Conservation (phyloP, 495 filamentous ascomycete species). For the Podospora pseudoanserina region DNA sequence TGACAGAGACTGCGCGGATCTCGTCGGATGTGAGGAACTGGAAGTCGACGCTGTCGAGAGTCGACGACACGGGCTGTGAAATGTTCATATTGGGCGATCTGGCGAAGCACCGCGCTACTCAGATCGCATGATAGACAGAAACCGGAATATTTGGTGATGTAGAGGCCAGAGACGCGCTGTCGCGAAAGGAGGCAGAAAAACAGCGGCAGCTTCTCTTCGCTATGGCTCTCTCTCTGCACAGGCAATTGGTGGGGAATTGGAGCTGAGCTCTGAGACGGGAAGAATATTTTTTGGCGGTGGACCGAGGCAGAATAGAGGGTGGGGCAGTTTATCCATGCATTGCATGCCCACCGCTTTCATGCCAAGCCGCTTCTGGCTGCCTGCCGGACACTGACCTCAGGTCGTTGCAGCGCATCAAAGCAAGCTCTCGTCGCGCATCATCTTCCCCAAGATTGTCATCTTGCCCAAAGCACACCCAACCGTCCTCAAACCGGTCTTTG, state of each 20-base stretch:
- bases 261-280: conserved; percentile 15
- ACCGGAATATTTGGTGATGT: not conserved
- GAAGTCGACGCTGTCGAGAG: conserved; percentile 87
- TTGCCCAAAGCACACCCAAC: too few relatives aligned
- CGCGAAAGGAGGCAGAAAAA: conserved; percentile 8
- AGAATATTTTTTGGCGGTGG: conserved; percentile 43
- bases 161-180: conserved; percentile 4
- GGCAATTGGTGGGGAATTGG: conserved; percentile 30
- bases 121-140: conserved; percentile 6
- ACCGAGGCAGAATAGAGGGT: conserved; percentile 27
- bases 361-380: conserved; percentile 1
- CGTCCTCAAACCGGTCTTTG: too few relatives aligned
- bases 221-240: conserved; percentile 24
- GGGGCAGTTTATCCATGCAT: conserved; percentile 15
- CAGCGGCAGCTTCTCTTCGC: conserved; percentile 11
- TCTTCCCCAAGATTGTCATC: not conserved
- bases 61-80: conserved; percentile 80
- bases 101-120: conserved; percentile 14
- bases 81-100: conserved; percentile 62
- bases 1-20: conserved; percentile 84
- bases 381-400: not conserved
- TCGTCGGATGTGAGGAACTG: conserved; percentile 73
- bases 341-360: not conserved
- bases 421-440: not conserved
- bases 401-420: not conserved